Conservation (phyloP, 2,329 filamentous ascomycete genomes). For the Epichloe gansuensis region DNA sequence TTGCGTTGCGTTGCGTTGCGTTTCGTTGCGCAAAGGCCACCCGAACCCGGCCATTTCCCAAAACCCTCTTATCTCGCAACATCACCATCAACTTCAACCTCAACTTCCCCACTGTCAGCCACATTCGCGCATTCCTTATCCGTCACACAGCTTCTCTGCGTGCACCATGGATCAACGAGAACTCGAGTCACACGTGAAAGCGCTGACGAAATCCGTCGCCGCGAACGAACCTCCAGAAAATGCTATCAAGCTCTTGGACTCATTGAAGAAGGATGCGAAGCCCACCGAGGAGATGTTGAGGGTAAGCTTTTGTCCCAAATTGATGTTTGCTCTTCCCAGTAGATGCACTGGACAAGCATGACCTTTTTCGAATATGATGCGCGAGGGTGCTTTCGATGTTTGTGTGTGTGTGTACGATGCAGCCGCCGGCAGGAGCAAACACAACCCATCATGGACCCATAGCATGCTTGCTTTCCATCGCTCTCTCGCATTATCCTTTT, state of each 20-base stretch:
- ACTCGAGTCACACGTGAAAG: conserved; percentile 63
- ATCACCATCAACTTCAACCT: not conserved
- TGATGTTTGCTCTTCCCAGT: too few relatives aligned
- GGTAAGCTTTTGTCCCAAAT: conserved; percentile 32
- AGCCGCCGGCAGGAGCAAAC: not conserved
- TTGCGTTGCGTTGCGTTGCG: not conserved
- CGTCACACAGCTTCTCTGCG: not conserved
- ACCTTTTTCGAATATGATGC: not conserved
- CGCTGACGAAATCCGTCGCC: conserved; percentile 64
- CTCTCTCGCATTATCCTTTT: too few relatives aligned
- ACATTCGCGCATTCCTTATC: not conserved
- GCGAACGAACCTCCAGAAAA: conserved; percentile 62
- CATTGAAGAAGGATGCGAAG: conserved; percentile 65
- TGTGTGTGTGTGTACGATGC: too few relatives aligned
- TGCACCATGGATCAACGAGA: conserved; percentile 66
- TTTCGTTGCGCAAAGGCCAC: not conserved
- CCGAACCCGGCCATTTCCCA: not conserved
- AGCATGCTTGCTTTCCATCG: too few relatives aligned
- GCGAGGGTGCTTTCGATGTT: not conserved
- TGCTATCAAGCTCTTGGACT: conserved; percentile 61
- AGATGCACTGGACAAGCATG: too few relatives aligned
- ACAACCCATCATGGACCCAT: not conserved
- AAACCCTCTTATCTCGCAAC: not conserved
- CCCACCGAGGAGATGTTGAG: conserved; percentile 84
- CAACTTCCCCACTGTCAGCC: not conserved